A percentile compares a stretch with the other conserved stretches of the same genome.
Evolutionary conservation across 2,329 filamentous ascomycete genomes (phyloP).

Genomic region (Aspergillus udagawae): DNA sequence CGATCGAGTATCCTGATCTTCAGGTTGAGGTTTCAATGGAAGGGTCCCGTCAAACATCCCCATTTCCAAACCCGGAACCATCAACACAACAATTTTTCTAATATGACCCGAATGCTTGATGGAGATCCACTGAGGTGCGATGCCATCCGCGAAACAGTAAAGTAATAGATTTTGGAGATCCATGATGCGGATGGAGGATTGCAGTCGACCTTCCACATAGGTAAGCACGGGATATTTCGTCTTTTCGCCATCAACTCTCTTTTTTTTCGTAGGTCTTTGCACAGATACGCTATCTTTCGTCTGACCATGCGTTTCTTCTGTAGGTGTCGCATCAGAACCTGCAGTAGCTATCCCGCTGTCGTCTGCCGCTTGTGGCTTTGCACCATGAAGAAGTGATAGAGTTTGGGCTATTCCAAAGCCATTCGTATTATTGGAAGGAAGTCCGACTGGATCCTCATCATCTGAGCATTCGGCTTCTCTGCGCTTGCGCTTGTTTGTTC

Average conservation of each 20-base stretch:
- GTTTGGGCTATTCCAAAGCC: conserved; percentile 31
- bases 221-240: conserved; percentile 51
- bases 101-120: conserved; percentile 54
- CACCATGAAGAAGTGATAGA: conserved; percentile 26
- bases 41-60: conserved; percentile 74
- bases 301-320: conserved; percentile 3
- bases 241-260: conserved; percentile 38
- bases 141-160: conserved; percentile 59
- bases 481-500: conserved; percentile 33
- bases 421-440: conserved; percentile 10
- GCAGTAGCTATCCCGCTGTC: conserved; percentile 4
- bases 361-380: conserved; percentile 10
- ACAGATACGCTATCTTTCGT: conserved; percentile 14
- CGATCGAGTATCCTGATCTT: background rate
- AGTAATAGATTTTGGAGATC: conserved; percentile 57
- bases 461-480: conserved; percentile 16
- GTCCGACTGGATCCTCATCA: conserved; percentile 21
- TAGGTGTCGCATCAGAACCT: background rate
- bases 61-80: conserved; percentile 87
- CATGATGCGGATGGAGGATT: conserved; percentile 53
- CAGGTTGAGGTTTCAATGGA: conserved; percentile 30
- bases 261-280: conserved; percentile 25
- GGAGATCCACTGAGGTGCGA: conserved; percentile 61
- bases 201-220: conserved; percentile 51
- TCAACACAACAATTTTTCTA: conserved; percentile 76